These are phyloP conservation scores for Ustilago vetiveriae DNA, from an alignment of 1,284 basidiomycete genomes.

Conservation along the genomic window DNA sequence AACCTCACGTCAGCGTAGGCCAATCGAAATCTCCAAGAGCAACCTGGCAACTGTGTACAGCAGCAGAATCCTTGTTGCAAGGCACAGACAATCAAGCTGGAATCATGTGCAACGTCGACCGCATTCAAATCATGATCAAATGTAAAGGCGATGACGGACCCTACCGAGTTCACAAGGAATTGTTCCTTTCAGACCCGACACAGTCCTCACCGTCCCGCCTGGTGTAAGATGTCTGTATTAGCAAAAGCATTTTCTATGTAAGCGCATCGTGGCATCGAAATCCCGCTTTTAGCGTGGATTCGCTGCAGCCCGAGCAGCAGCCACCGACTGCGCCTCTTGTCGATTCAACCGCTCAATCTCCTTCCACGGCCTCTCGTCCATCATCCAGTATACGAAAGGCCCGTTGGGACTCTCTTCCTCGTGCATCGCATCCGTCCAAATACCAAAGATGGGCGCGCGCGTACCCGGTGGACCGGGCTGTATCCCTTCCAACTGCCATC, in stretches of 20 bases:
- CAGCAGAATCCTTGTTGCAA: conserved; percentile 2
- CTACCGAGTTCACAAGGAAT: conserved; percentile 7
- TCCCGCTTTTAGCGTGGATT: neutral
- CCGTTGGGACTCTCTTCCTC: conserved; percentile 44
- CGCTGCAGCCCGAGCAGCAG: conserved; percentile 13
- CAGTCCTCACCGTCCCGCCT: too few relatives aligned
- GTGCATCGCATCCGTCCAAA: conserved; percentile 47
- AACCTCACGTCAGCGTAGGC: conserved; percentile 30
- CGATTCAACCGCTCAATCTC: conserved; percentile 37
- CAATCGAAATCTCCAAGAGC: conserved; percentile 2
- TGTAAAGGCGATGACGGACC: conserved; percentile 7
- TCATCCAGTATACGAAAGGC: conserved; percentile 47
- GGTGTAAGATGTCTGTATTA: too few relatives aligned
- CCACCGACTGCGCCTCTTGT: conserved; percentile 12
- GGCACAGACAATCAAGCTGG: neutral
- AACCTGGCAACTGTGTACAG: conserved; percentile 14
- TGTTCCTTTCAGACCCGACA: conserved; percentile 1
- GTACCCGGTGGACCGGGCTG: conserved; percentile 52
- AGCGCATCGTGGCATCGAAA: too few relatives aligned
- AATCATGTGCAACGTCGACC: conserved; percentile 12
- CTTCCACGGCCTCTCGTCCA: conserved; percentile 47
- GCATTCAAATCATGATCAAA: conserved; percentile 23
- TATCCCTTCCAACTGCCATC: conserved; percentile 48
- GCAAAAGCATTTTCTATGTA: too few relatives aligned
- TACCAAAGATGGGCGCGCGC: conserved; percentile 49